Evolutionary conservation across 2,329 filamentous ascomycete genomes (phyloP).

Genomic region (Penicillium polonicum): DNA sequence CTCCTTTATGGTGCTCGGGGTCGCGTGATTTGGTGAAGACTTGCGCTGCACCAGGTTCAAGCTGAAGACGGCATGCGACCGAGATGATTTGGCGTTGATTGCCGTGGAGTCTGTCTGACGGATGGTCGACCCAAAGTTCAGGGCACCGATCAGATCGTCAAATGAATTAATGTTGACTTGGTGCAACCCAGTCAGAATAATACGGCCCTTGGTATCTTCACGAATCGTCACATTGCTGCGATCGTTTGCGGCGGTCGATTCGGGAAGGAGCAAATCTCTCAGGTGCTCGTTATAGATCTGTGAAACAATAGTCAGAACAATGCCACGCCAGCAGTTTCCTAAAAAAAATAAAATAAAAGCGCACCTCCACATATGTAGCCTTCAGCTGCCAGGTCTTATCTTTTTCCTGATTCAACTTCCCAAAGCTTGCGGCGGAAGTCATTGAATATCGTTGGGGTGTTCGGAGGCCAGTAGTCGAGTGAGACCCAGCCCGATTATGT

Average conservation of each 20-base stretch:
- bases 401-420: constrained; percentile 58
- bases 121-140: constrained; percentile 91
- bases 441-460: constrained; percentile 77
- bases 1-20: constrained; percentile 61
- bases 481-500: constrained; percentile 64
- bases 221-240: constrained; percentile 82
- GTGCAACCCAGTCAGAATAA: constrained; percentile 84
- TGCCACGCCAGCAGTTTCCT: not conserved
- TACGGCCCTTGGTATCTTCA: constrained; percentile 91
- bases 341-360: not conserved
- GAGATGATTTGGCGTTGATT: constrained; percentile 95
- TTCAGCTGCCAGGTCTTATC: constrained; percentile 88
- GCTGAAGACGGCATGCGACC: constrained; percentile 96
- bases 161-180: constrained; percentile 87
- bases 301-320: constrained; percentile 7
- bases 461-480: constrained; percentile 70
- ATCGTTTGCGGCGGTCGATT: constrained; percentile 67
- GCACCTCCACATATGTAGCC: constrained; percentile 79
- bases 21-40: constrained; percentile 39
- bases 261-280: constrained; percentile 81
- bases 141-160: constrained; percentile 82
- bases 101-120: constrained; percentile 96
- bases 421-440: constrained; percentile 50
- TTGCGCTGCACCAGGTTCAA: constrained; percentile 86
- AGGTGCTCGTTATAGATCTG: constrained; percentile 97